Evolutionary conservation across 768 basidiomycete genomes (phyloP), one percentile per base, ranked within the genome.

Genomic region (Rhodotorula taiwanensis): DNA sequence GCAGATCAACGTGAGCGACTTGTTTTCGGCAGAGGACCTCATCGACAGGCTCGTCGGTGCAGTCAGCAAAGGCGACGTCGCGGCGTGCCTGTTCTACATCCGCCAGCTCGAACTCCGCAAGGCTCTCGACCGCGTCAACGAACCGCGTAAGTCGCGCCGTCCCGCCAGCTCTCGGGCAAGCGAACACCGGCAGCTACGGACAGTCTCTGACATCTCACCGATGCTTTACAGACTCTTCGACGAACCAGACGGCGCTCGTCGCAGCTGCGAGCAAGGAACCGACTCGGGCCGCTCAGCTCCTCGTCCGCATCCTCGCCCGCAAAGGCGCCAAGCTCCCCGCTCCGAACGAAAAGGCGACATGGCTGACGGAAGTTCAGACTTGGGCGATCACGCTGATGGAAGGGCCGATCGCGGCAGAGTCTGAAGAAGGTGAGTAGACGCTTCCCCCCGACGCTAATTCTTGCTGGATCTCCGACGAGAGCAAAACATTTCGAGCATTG

Each of bases 11-110:
- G 5, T 50, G 31, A 21, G 20, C 49, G 49, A 50, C 43, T 48
- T 59, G 20, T 43, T 59, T 49, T 51, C 63, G 10, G 20, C 53
- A 21, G 57, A 64, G 18, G 63, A 64, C 27, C 21, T 59, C 27
- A 33, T 59, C 39, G 58, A 59, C 34, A 52, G 63, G 21, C n/a
- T 64, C 30, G 58, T 64, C 6, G 21, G 27, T 13, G 23, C 31
- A 13, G 42, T 59, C 21, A 28, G 11, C 2, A 57, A 41, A 5
- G 58, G 45, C 2, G 57, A 59, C 20, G 23, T 59, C 5, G 23
- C 20, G 36, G 20, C 28, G 27, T 31, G 42, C 13, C 2, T 59
- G 11, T 34, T 45, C 42, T 59, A 49, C 41, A 16, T 55, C 25
- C 45, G 48, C 27, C 18, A 39, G 13, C 41, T 64, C 5, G 48